These are phyloP conservation scores for Boletus sp. DNA, from an alignment of 1,284 basidiomycete species.

Conservation along the genomic window DNA sequence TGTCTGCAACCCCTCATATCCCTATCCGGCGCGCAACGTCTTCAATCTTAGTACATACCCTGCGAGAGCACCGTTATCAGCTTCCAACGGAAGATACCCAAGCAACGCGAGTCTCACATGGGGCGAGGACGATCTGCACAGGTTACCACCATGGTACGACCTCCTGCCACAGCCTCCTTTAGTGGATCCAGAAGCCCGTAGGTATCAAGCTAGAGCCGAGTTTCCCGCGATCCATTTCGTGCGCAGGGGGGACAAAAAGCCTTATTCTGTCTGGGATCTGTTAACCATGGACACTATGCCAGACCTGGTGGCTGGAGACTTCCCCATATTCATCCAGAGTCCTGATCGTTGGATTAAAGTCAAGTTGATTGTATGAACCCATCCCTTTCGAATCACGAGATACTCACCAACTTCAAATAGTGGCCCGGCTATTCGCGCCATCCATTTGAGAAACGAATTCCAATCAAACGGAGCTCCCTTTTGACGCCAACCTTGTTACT, in stretches of 20 bases:
- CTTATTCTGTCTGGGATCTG: constrained; percentile 25
- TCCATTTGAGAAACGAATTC: constrained; percentile 31
- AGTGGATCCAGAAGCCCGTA: not conserved
- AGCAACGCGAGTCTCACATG: not conserved
- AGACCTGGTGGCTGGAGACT: constrained; percentile 18
- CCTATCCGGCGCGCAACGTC: constrained; percentile 30
- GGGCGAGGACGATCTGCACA: constrained; percentile 1
- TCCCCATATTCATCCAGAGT: constrained; percentile 16
- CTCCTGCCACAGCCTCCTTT: constrained; percentile 20
- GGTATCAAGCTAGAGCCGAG: constrained; percentile 3
- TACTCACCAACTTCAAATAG: constrained; percentile 18
- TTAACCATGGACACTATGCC: constrained; percentile 22
- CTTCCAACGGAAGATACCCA: constrained; percentile 6
- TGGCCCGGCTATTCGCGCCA: constrained; percentile 36
- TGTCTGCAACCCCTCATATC: constrained; percentile 23
- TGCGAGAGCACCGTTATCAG: constrained; percentile 5
- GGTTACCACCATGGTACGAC: constrained; percentile 7
- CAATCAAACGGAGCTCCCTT: constrained; percentile 18
- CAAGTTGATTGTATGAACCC: constrained; percentile 20
- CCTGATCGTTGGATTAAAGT: constrained; percentile 26
- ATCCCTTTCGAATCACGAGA: not conserved
- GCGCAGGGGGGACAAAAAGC: constrained; percentile 11
- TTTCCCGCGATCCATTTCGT: constrained; percentile 22
- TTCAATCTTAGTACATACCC: constrained; percentile 22
- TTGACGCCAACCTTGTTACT: constrained; percentile 28